These are phyloP conservation scores for Fusarium clavum DNA, from an alignment of 2,329 filamentous ascomycete species.

Conservation along the genomic window DNA sequence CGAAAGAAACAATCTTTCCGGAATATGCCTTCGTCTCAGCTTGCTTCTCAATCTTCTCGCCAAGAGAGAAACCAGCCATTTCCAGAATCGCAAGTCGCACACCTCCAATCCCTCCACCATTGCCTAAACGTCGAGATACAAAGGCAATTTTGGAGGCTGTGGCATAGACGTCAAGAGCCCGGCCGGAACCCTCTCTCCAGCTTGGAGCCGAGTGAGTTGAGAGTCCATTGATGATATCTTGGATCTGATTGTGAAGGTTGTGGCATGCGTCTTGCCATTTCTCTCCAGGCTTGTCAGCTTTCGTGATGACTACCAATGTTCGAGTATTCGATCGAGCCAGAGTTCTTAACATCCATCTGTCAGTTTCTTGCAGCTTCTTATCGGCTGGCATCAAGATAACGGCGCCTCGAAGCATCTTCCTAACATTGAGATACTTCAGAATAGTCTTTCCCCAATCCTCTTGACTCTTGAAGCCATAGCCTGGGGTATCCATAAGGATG, in stretches of 20 bases:
- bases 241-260: conserved; percentile 45
- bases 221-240: conserved; percentile 44
- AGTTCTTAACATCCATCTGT: conserved; percentile 60
- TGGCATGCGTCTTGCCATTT: conserved; percentile 47
- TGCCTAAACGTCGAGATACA: conserved; percentile 46
- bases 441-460: conserved; percentile 66
- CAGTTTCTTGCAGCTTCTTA: conserved; percentile 62
- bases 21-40: conserved; percentile 52
- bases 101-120: conserved; percentile 55
- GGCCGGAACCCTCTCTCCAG: conserved; percentile 49
- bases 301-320: conserved; percentile 66
- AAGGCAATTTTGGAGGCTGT: conserved; percentile 54
- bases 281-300: conserved; percentile 62
- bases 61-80: conserved; percentile 53
- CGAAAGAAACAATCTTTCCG: conserved; percentile 54
- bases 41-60: conserved; percentile 50
- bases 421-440: conserved; percentile 60
- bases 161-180: conserved; percentile 50
- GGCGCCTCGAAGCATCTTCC: conserved; percentile 62
- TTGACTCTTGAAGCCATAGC: conserved; percentile 61
- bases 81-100: conserved; percentile 55
- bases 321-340: conserved; percentile 59
- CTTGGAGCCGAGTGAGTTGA: conserved; percentile 37
- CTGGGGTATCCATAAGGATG: conserved; percentile 63
- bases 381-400: conserved; percentile 66